A percentile compares a stretch with the other conserved stretches of the same genome.
Evolutionary conservation across 208 protist species (phyloP).

Genomic region (Porcisia hertigi): DNA sequence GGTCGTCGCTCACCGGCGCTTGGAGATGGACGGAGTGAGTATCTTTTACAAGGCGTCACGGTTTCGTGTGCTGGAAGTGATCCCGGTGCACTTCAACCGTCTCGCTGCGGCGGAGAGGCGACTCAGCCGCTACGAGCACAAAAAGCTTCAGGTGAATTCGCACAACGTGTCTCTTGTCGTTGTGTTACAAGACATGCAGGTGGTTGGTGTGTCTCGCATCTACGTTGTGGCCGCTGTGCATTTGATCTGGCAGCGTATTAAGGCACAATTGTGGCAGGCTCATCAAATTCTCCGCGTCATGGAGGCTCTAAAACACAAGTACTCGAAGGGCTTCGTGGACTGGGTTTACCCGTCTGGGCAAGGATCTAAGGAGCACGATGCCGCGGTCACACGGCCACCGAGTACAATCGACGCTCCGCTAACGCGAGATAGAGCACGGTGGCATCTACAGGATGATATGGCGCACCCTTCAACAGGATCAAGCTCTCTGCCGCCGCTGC

Average conservation of each 20-base stretch:
- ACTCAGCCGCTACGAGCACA: constrained; percentile 64
- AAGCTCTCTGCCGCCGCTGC: constrained; percentile 6
- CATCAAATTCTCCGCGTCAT: constrained; percentile 57
- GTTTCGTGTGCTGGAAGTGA: constrained; percentile 62
- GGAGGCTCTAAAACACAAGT: constrained; percentile 66
- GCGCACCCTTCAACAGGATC: not conserved
- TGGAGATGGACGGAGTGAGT: constrained; percentile 86
- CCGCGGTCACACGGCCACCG: constrained; percentile 10
- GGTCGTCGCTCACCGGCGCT: constrained; percentile 24
- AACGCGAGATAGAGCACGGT: constrained; percentile 3
- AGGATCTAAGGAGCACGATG: constrained; percentile 7
- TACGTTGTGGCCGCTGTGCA: constrained; percentile 78
- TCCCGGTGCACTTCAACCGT: constrained; percentile 74
- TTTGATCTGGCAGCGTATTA: constrained; percentile 75
- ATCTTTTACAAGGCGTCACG: constrained; percentile 71
- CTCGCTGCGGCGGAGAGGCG: constrained; percentile 52
- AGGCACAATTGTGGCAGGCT: constrained; percentile 86
- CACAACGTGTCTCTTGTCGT: constrained; percentile 87
- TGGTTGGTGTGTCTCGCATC: constrained; percentile 30
- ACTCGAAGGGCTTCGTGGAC: constrained; percentile 33
- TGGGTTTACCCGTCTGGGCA: not conserved
- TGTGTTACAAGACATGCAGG: constrained; percentile 65
- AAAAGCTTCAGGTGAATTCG: constrained; percentile 63
- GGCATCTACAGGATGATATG: not conserved
- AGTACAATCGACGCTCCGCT: constrained; percentile 20